A percentile compares a stretch with the other conserved stretches of the same genome.
phyloP scores from a whole-genome alignment of 345 rosid species.

The Salix koriyanagi region DNA sequence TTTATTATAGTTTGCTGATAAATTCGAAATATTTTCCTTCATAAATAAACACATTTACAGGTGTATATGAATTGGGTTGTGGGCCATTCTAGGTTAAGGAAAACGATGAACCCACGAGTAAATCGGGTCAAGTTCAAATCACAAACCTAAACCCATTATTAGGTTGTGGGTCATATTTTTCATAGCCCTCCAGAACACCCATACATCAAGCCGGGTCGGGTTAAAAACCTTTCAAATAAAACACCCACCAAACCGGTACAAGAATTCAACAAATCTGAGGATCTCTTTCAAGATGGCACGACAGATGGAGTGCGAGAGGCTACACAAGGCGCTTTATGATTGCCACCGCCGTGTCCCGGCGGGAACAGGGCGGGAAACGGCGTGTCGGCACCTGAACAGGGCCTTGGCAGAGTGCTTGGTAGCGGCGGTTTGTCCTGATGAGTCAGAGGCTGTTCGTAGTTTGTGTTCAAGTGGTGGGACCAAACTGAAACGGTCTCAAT shows the following conservation, averaged over 20 bases:
- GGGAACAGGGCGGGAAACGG: conserved; percentile 39
- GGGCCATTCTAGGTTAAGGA: neutral
- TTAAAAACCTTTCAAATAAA: neutral
- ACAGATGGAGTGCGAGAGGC: conserved; percentile 47
- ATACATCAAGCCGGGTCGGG: no score
- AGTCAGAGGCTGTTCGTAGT: conserved; percentile 68
- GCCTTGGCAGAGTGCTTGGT: conserved; percentile 75
- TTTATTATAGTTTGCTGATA: neutral
- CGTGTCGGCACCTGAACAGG: conserved; percentile 72
- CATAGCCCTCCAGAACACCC: no score
- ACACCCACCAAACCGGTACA: neutral
- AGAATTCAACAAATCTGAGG: no score
- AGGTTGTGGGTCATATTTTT: no score
- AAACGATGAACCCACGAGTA: no score
- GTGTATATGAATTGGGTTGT: neutral
- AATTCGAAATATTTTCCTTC: neutral
- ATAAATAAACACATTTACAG: no score
- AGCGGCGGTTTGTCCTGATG: conserved; percentile 61
- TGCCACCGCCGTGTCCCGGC: conserved; percentile 67
- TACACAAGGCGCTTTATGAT: conserved; percentile 53
- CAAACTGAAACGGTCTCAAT: conserved; percentile 69
- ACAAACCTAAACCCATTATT: no score
- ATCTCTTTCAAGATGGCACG: no score
- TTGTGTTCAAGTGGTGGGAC: conserved; percentile 84
- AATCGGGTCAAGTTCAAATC: no score